These are phyloP conservation scores for Venturia effusa DNA, from an alignment of 2,329 filamentous ascomycete species.

Conservation along the genomic window DNA sequence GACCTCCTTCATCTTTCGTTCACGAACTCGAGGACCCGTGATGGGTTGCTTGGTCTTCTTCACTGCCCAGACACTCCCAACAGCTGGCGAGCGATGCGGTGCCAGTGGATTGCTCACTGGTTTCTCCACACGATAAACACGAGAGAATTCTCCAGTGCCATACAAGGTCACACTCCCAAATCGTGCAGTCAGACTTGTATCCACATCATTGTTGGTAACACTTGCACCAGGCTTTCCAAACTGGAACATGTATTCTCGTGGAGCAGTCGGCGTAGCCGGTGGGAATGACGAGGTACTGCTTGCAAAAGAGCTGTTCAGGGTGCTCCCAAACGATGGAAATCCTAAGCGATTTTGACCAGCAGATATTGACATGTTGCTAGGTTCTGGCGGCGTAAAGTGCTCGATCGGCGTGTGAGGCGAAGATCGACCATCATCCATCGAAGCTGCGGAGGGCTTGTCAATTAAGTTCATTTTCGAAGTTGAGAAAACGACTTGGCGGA, in stretches of 20 bases:
- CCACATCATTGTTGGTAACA: slow-evolving; percentile 61
- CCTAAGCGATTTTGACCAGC: slow-evolving; percentile 33
- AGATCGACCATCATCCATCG: slow-evolving; percentile 35
- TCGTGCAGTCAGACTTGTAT: slow-evolving; percentile 59
- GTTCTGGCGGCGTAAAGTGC: slow-evolving; percentile 62
- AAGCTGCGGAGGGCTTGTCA: not conserved
- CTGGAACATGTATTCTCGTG: slow-evolving; percentile 44
- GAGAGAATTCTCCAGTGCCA: slow-evolving; percentile 86
- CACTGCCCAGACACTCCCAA: slow-evolving; percentile 62
- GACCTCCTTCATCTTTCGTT: slow-evolving; percentile 76
- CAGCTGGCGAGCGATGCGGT: slow-evolving; percentile 18
- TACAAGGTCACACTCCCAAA: slow-evolving; percentile 74
- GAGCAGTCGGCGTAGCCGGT: slow-evolving; percentile 75
- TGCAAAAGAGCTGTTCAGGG: slow-evolving; percentile 27
- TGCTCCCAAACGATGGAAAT: slow-evolving; percentile 22
- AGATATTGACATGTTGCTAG: slow-evolving; percentile 74
- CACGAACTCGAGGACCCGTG: slow-evolving; percentile 67
- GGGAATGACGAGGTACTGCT: slow-evolving; percentile 38
- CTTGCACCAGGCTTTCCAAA: slow-evolving; percentile 40
- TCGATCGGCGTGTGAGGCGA: slow-evolving; percentile 75
- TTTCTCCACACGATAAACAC: slow-evolving; percentile 70
- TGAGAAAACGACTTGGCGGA: slow-evolving; percentile 1
- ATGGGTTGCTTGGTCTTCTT: slow-evolving; percentile 85
- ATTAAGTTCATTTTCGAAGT: not conserved
- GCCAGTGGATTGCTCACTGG: slow-evolving; percentile 21